These are phyloP conservation scores for Macrophomina pseudophaseolina DNA, from an alignment of 2,329 filamentous ascomycete species.

Conservation along the genomic window DNA sequence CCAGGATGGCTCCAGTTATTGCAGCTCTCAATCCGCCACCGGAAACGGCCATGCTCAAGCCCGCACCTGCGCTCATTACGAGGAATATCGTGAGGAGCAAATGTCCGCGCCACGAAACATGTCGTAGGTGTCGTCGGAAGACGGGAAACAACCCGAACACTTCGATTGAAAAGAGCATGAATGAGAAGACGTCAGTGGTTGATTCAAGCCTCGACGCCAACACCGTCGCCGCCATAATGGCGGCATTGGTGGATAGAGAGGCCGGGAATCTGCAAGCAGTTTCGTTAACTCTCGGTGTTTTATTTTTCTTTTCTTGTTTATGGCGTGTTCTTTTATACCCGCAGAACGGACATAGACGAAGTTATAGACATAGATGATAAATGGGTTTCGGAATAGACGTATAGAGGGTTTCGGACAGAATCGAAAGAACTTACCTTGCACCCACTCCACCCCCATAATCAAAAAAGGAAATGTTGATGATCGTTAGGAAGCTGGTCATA, in stretches of 20 bases:
- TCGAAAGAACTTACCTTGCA: slow-evolving; percentile 50
- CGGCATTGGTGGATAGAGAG: slow-evolving; percentile 89
- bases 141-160: slow-evolving; percentile 98
- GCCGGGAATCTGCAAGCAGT: slow-evolving; percentile 65
- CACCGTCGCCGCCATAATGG: slow-evolving; percentile 94
- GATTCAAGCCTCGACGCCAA: slow-evolving; percentile 86
- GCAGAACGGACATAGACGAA: slow-evolving; percentile 7
- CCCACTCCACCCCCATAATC: slow-evolving; percentile 80
- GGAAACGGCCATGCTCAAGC: slow-evolving; percentile 68
- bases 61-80: slow-evolving; percentile 78
- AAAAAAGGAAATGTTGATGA: slow-evolving; percentile 97
- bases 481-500: slow-evolving; percentile 88
- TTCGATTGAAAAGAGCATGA: slow-evolving; percentile 95
- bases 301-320: slow-evolving; percentile 29
- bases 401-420: background rate
- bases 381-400: slow-evolving; percentile 25
- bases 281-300: slow-evolving; percentile 2
- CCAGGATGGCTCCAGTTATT: slow-evolving; percentile 75
- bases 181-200: slow-evolving; percentile 91
- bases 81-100: slow-evolving; percentile 75
- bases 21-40: slow-evolving; percentile 61
- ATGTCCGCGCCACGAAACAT: slow-evolving; percentile 82
- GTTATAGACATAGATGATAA: slow-evolving; percentile 21
- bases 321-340: slow-evolving; percentile 12
- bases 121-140: slow-evolving; percentile 84